phyloP scores from a whole-genome alignment of 75 land plant species.

The Cunninghamia lanceolata region DNA sequence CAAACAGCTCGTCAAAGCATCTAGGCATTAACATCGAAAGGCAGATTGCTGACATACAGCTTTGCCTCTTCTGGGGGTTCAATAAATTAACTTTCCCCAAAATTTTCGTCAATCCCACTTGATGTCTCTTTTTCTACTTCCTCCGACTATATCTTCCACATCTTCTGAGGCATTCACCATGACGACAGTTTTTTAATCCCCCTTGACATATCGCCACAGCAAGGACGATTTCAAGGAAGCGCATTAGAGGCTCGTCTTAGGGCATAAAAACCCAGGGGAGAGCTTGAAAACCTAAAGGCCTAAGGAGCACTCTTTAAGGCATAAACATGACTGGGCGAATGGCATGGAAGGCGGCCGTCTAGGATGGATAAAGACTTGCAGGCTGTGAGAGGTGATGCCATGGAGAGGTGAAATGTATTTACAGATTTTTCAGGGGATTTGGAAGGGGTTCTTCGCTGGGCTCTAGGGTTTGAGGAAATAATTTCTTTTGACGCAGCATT shows the following conservation, averaged over 20 bases:
- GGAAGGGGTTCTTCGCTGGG: background rate
- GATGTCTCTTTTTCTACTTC: constrained; percentile 3
- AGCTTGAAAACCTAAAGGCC: background rate
- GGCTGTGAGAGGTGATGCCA: background rate
- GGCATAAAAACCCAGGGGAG: background rate
- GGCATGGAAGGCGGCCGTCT: background rate
- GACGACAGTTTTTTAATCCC: constrained; percentile 7
- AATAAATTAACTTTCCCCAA: constrained; percentile 10
- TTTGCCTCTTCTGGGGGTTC: constrained; percentile 47
- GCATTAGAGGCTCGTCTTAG: too few species aligned
- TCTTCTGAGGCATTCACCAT: constrained; percentile 19
- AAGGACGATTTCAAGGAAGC: constrained; percentile 8
- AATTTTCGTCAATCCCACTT: constrained; percentile 11
- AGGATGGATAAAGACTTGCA: constrained; percentile 4
- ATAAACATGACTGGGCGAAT: background rate
- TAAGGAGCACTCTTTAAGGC: background rate
- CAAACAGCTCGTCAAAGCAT: constrained; percentile 55
- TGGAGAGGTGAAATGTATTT: background rate
- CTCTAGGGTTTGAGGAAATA: background rate
- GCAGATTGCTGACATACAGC: too few species aligned
- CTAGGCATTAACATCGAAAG: too few species aligned
- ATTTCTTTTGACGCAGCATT: background rate
- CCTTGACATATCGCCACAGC: constrained; percentile 28
- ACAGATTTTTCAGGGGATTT: background rate
- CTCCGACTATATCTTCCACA: background rate